Evolutionary conservation across 371 early-diverging fungal genomes (phyloP).

Genomic region (Mucor sp.): DNA sequence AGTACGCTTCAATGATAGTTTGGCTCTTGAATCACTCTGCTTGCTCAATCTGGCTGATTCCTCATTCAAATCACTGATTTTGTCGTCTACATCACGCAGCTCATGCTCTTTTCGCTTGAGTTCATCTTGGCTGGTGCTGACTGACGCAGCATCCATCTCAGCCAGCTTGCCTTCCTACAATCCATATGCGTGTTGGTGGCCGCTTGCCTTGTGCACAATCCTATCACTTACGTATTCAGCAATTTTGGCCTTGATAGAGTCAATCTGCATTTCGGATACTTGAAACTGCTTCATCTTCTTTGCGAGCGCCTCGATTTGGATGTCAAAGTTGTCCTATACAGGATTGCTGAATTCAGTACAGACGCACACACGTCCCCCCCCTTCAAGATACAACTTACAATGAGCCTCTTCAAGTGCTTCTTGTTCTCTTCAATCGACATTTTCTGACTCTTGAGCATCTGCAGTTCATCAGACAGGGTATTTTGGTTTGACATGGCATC

Average conservation of each 20-base stretch:
- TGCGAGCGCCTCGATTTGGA: conserved; percentile 1
- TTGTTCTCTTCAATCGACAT: conserved; percentile 21
- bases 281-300: neutral
- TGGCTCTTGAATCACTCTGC: conserved; percentile 62
- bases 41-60: conserved; percentile 55
- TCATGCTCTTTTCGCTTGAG: conserved; percentile 28
- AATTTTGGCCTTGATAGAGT: conserved; percentile 3
- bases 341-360: neutral
- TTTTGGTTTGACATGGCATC: conserved; percentile 21
- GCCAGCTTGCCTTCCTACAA: conserved; percentile 6
- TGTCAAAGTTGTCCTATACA: conserved; percentile 12
- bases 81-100: conserved; percentile 34
- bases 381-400: conserved; percentile 10
- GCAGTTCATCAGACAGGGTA: conserved; percentile 18
- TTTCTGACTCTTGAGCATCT: conserved; percentile 14
- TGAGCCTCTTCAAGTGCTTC: conserved; percentile 9
- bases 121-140: neutral
- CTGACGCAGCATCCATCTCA: neutral
- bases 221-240: conserved; percentile 6
- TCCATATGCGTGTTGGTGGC: neutral
- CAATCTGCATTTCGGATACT: conserved; percentile 8
- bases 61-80: conserved; percentile 33
- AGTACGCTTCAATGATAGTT: conserved; percentile 49
- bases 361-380: too few species aligned
- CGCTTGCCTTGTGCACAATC: too few species aligned